Conservation (phyloP, 2,329 filamentous ascomycete genomes). For the Chrysoporthe austroafricana region DNA sequence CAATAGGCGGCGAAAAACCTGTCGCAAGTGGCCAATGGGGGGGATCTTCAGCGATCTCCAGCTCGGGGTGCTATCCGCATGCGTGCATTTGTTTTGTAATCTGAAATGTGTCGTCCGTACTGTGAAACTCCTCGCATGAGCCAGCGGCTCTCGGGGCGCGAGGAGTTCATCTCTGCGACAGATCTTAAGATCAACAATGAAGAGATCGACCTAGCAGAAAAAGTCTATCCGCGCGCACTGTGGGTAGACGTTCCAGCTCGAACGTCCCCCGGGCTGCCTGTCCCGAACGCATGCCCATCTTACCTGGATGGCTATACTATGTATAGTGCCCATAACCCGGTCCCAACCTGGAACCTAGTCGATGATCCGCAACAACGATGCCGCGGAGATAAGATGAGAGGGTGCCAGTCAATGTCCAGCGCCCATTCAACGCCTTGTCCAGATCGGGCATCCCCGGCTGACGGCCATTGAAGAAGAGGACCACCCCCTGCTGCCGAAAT, state of each 20-base stretch:
- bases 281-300: too few relatives aligned
- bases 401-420: background rate
- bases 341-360: too few relatives aligned
- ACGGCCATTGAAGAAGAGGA: background rate
- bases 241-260: too few relatives aligned
- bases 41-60: too few relatives aligned
- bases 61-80: background rate
- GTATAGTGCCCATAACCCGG: too few relatives aligned
- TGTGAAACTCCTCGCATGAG: background rate
- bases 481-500: background rate
- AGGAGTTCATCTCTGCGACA: slow-evolving; percentile 5
- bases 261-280: too few relatives aligned
- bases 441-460: background rate
- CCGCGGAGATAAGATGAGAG: background rate
- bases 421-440: background rate
- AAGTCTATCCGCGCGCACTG: too few relatives aligned
- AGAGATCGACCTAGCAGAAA: too few relatives aligned
- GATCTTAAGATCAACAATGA: background rate
- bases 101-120: background rate
- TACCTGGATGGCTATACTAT: too few relatives aligned
- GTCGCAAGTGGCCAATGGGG: too few relatives aligned
- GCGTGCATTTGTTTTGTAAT: background rate
- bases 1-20: too few relatives aligned
- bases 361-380: too few relatives aligned
- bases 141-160: background rate